These are phyloP conservation scores for Alternaria viburni DNA, from an alignment of 2,329 filamentous ascomycete genomes.

Conservation along the genomic window DNA sequence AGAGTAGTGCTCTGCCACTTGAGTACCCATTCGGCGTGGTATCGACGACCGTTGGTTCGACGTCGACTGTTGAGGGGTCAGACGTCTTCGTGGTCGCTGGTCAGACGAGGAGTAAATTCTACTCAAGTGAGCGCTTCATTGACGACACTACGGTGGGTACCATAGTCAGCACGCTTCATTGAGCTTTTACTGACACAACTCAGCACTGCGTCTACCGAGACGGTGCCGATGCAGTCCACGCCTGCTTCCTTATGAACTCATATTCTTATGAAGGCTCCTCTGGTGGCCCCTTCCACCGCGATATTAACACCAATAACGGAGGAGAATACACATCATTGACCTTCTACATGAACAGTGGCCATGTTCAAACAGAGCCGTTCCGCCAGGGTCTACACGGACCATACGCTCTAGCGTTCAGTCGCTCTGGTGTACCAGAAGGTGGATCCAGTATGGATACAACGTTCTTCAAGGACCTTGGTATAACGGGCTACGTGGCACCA, in stretches of 20 bases:
- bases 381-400: conserved; percentile 70
- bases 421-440: conserved; percentile 60
- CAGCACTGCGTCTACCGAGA: conserved; percentile 66
- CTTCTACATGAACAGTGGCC: conserved; percentile 72
- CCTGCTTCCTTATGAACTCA: conserved; percentile 65
- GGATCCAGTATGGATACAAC: conserved; percentile 57
- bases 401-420: conserved; percentile 67
- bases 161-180: neutral
- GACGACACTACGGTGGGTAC: conserved; percentile 56
- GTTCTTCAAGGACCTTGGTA: conserved; percentile 65
- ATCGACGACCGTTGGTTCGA: conserved; percentile 61
- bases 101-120: conserved; percentile 73
- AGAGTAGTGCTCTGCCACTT: conserved; percentile 49
- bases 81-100: conserved; percentile 63
- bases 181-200: neutral
- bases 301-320: conserved; percentile 70
- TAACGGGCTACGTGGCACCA: conserved; percentile 64
- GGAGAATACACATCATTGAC: conserved; percentile 65
- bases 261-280: conserved; percentile 66
- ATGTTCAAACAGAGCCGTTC: conserved; percentile 63
- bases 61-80: conserved; percentile 61
- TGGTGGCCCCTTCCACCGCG: conserved; percentile 67
- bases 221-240: conserved; percentile 56
- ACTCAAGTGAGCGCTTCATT: conserved; percentile 72
- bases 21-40: conserved; percentile 51